These are phyloP conservation scores for Aspergillus transmontanensis DNA, from an alignment of 2,329 filamentous ascomycete genomes.

Conservation along the genomic window DNA sequence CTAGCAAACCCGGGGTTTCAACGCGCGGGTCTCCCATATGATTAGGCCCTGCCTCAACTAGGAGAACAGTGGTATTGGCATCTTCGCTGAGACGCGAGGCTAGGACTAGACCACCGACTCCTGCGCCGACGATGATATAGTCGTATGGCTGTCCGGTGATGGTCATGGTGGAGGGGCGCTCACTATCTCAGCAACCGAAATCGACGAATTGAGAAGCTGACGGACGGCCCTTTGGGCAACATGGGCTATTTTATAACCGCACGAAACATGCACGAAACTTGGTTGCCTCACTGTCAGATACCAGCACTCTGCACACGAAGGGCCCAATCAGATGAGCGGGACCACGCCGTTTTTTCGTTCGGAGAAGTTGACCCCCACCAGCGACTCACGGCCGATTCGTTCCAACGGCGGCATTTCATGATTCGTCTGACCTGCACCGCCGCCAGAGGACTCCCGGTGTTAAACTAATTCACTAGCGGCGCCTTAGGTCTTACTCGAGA, in stretches of 20 bases:
- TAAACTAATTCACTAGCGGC: neutral
- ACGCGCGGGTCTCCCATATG: conserved; percentile 27
- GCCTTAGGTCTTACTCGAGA: no score
- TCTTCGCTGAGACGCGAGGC: conserved; percentile 36
- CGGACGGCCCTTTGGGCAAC: neutral
- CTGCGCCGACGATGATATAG: conserved; percentile 26
- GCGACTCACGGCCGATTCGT: no score
- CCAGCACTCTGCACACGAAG: no score
- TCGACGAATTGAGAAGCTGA: neutral
- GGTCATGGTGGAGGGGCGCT: neutral
- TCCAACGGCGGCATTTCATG: no score
- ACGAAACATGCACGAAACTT: neutral
- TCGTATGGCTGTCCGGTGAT: neutral
- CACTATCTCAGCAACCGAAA: neutral
- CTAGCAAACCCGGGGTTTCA: conserved; percentile 25
- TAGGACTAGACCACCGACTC: conserved; percentile 34
- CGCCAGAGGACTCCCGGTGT: neutral
- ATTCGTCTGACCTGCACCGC: no score
- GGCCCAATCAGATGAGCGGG: neutral
- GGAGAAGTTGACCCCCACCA: no score
- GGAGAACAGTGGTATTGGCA: conserved; percentile 24
- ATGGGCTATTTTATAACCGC: neutral
- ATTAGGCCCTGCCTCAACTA: conserved; percentile 33
- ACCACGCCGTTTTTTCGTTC: neutral
- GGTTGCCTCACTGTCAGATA: neutral